A percentile compares a stretch with the other conserved stretches of the same genome.
These are phyloP conservation scores for Fraxinus quadrangulata DNA, from an alignment of 257 asterid species.

Conservation along the genomic window DNA sequence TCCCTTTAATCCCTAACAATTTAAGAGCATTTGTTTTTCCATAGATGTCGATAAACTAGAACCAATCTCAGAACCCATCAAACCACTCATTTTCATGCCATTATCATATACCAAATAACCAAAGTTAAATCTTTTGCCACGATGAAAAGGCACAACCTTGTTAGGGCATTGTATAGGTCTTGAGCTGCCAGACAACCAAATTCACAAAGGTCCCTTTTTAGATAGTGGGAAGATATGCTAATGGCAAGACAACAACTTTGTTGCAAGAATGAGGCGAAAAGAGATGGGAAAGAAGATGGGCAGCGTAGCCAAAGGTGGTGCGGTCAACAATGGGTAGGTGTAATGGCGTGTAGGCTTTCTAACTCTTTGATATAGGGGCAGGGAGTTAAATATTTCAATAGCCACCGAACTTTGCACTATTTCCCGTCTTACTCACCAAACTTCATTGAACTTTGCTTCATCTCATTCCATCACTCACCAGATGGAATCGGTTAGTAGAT, in stretches of 20 bases:
- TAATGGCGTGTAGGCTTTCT: too few relatives aligned
- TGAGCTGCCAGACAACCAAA: constrained; percentile 41
- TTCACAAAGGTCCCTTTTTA: constrained; percentile 45
- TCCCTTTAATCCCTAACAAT: constrained; percentile 37
- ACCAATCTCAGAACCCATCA: constrained; percentile 59
- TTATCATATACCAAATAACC: constrained; percentile 54
- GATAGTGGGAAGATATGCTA: constrained; percentile 53
- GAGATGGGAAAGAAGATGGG: too few relatives aligned
- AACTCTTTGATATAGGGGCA: too few relatives aligned
- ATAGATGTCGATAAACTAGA: constrained; percentile 60
- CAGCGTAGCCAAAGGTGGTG: too few relatives aligned
- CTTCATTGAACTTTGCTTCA: too few relatives aligned
- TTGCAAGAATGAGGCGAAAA: too few relatives aligned
- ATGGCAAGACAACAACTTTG: constrained; percentile 34
- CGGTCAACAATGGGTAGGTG: too few relatives aligned
- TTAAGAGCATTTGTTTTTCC: constrained; percentile 52
- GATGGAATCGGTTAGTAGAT: too few relatives aligned
- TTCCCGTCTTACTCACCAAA: too few relatives aligned
- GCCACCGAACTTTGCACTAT: too few relatives aligned
- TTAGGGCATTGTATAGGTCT: constrained; percentile 36
- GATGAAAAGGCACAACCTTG: constrained; percentile 62
- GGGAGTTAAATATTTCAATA: too few relatives aligned
- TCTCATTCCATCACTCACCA: too few relatives aligned
- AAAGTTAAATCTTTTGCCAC: constrained; percentile 58
- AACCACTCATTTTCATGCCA: constrained; percentile 68